These are phyloP conservation scores for Pseudoperonospora humuli DNA, from an alignment of 352 stramenopile species.

Conservation along the genomic window DNA sequence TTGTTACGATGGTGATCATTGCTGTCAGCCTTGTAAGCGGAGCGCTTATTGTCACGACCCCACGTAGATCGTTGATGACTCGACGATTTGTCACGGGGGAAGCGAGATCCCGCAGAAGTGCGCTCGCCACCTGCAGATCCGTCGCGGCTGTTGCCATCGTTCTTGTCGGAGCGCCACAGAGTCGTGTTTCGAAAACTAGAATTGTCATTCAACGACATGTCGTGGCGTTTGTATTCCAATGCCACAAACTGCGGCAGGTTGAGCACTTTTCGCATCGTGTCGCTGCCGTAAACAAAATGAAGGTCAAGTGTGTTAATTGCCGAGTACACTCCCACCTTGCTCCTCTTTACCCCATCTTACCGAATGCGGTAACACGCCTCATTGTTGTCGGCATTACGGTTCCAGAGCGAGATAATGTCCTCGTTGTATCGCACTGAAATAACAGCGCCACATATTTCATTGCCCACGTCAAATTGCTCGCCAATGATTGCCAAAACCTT, in stretches of 20 bases:
- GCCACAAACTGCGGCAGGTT: constrained; percentile 88
- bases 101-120: constrained; percentile 33
- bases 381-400: constrained; percentile 90
- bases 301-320: neutral
- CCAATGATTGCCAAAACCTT: constrained; percentile 88
- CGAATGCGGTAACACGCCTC: constrained; percentile 81
- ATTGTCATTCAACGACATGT: constrained; percentile 78
- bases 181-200: constrained; percentile 77
- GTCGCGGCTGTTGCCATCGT: constrained; percentile 25
- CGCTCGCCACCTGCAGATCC: constrained; percentile 13
- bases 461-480: constrained; percentile 91
- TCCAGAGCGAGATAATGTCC: constrained; percentile 93
- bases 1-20: constrained; percentile 30
- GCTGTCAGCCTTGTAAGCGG: constrained; percentile 42
- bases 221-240: constrained; percentile 90
- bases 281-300: constrained; percentile 28
- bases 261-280: constrained; percentile 85
- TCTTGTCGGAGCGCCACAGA: constrained; percentile 61
- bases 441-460: constrained; percentile 89
- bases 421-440: constrained; percentile 90
- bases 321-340: neutral
- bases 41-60: constrained; percentile 54
- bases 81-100: constrained; percentile 42
- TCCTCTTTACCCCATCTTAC: constrained; percentile 15
- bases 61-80: constrained; percentile 41